Evolutionary conservation across 2,329 filamentous ascomycete genomes (phyloP).

Genomic region (Sordariomycetes sp.): DNA sequence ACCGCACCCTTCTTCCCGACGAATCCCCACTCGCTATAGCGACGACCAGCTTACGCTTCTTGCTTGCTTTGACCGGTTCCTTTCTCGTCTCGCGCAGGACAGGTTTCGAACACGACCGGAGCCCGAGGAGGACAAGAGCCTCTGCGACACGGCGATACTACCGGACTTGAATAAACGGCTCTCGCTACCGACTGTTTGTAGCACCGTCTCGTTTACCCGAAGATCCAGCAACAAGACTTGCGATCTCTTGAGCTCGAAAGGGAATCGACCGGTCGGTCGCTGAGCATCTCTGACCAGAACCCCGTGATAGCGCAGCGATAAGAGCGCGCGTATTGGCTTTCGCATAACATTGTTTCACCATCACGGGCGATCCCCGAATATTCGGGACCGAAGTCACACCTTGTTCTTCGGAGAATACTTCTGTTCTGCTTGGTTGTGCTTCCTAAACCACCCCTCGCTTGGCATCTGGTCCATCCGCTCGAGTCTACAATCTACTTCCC

Average conservation of each 20-base stretch:
- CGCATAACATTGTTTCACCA: conserved; percentile 15
- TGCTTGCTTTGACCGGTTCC: background rate
- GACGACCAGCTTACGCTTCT: background rate
- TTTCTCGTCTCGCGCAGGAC: background rate
- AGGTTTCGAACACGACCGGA: background rate
- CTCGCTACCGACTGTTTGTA: background rate
- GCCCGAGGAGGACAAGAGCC: background rate
- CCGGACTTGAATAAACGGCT: background rate
- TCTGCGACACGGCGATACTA: background rate
- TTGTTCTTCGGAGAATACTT: conserved; percentile 2
- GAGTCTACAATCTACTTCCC: background rate
- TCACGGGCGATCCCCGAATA: conserved; percentile 5
- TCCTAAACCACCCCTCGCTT: background rate
- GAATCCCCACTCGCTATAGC: background rate
- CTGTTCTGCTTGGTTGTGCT: background rate
- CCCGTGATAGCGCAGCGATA: background rate
- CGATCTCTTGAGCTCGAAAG: background rate
- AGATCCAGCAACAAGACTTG: background rate
- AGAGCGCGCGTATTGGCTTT: conserved; percentile 1
- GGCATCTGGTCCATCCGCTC: background rate
- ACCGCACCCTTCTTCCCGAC: background rate
- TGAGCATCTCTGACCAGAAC: background rate
- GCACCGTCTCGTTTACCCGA: background rate
- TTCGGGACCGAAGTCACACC: conserved; percentile 5
- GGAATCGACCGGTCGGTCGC: conserved; percentile 2